A percentile compares a stretch with the other conserved stretches of the same genome.
phyloP scores from a whole-genome alignment of 257 asterid genomes.

The Anisodus tanguticus region DNA sequence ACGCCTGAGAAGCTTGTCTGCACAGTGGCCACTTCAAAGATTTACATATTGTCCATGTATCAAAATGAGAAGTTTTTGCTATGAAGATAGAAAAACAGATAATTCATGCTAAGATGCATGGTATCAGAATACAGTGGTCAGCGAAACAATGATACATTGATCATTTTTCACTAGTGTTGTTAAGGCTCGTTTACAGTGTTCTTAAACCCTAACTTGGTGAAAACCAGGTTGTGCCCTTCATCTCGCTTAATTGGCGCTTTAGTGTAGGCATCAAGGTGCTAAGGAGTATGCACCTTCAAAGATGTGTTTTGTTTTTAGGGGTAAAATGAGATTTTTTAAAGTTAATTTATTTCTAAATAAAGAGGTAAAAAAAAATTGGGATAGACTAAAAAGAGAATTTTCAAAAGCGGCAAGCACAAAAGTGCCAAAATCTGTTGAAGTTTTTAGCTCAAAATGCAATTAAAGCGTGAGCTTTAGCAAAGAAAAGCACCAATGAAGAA shows the following conservation, averaged over 20 bases:
- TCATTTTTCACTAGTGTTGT: constrained; percentile 1
- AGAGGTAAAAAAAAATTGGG: not conserved
- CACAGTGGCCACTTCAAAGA: constrained; percentile 36
- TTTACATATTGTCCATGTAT: not conserved
- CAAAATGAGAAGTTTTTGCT: not conserved
- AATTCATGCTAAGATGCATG: not conserved
- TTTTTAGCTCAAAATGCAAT: not conserved
- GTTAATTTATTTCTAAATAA: not conserved
- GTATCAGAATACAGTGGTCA: constrained; percentile 14
- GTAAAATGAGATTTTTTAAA: too few relatives aligned
- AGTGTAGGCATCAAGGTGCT: too few relatives aligned
- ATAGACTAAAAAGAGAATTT: not conserved
- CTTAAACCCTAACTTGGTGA: not conserved
- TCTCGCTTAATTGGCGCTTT: not conserved
- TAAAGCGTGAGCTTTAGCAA: not conserved
- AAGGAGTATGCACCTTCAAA: too few relatives aligned
- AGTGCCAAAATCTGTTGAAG: not conserved
- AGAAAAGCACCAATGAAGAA: not conserved
- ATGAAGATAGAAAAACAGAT: constrained; percentile 16
- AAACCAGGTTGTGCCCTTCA: not conserved
- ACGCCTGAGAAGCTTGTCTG: constrained; percentile 98
- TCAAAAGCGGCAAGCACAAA: not conserved
- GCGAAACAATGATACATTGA: constrained; percentile 10
- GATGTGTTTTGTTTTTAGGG: too few relatives aligned
- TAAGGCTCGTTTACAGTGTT: not conserved